These are phyloP conservation scores for Tetracladium maxilliforme DNA, from an alignment of 2,329 filamentous ascomycete species.

Conservation along the genomic window DNA sequence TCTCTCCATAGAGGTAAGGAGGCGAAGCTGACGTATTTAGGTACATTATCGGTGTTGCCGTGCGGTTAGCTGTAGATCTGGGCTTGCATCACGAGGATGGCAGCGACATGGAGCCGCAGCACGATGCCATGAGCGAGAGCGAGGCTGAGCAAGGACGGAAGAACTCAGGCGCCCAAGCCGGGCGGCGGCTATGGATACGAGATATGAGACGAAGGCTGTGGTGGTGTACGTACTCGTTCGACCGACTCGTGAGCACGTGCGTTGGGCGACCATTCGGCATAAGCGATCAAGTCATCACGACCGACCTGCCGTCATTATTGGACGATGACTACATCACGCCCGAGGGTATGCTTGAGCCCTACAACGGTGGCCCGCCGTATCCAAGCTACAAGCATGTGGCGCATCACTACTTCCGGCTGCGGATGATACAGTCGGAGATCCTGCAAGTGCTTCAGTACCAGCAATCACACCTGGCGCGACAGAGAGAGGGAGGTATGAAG, in stretches of 20 bases:
- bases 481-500: constrained; percentile 43
- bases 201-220: constrained; percentile 78
- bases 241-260: constrained; percentile 87
- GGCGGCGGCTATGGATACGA: constrained; percentile 67
- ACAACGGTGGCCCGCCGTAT: constrained; percentile 30
- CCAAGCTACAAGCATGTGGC: constrained; percentile 84
- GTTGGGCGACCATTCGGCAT: constrained; percentile 89
- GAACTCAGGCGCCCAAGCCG: constrained; percentile 17
- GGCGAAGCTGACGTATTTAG: too few species aligned
- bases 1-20: too few species aligned
- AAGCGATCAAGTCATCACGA: constrained; percentile 92
- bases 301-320: constrained; percentile 78
- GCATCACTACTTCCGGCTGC: constrained; percentile 81
- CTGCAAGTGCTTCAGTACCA: constrained; percentile 87
- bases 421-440: constrained; percentile 86
- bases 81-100: constrained; percentile 90
- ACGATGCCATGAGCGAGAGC: constrained; percentile 19
- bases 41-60: constrained; percentile 93
- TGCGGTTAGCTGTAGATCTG: constrained; percentile 78
- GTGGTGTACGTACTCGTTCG: constrained; percentile 96
- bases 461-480: constrained; percentile 66
- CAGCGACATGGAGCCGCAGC: constrained; percentile 36
- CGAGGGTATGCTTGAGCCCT: constrained; percentile 52
- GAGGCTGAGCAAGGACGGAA: constrained; percentile 16
- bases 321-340: constrained; percentile 83